Conservation (phyloP, 371 early-diverging fungal genomes). For the Rhizopus microsporus region DNA sequence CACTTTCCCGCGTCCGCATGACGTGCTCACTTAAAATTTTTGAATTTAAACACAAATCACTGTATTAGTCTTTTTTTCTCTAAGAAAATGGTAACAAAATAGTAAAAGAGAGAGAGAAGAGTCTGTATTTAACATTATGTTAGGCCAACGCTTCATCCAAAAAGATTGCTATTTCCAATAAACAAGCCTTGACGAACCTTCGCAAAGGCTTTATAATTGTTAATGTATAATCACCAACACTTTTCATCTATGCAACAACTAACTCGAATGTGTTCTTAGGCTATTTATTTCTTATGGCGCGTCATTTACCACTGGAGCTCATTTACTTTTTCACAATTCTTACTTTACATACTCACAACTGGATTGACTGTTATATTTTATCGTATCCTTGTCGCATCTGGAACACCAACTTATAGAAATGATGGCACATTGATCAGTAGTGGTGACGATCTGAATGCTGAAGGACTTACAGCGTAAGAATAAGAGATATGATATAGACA, state of each 20-base stretch:
- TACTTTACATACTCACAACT: conserved; percentile 51
- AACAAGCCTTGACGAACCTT: conserved; percentile 58
- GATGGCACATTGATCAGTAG: conserved; percentile 59
- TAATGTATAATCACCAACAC: conserved; percentile 52
- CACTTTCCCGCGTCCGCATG: no score
- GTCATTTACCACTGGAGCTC: conserved; percentile 56
- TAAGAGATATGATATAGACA: not conserved
- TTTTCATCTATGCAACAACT: not conserved
- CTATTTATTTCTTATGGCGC: conserved; percentile 58
- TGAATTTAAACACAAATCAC: not conserved
- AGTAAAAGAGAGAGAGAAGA: not conserved
- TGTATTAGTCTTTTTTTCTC: not conserved
- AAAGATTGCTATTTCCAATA: conserved; percentile 70
- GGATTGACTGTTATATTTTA: conserved; percentile 58
- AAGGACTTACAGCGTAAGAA: conserved; percentile 75
- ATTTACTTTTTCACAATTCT: conserved; percentile 46
- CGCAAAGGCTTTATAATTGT: conserved; percentile 62
- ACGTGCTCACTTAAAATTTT: no score
- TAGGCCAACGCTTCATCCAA: conserved; percentile 83
- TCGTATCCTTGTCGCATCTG: conserved; percentile 50
- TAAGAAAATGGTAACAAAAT: conserved; percentile 3
- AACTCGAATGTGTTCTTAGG: conserved; percentile 26
- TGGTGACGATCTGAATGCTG: conserved; percentile 74
- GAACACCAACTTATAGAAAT: conserved; percentile 59
- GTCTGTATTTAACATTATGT: not conserved